A percentile compares a stretch with the other conserved stretches of the same genome.
Evolutionary conservation across 1,139 yeast species (phyloP).

Genomic region (Candida frijolesensis): DNA sequence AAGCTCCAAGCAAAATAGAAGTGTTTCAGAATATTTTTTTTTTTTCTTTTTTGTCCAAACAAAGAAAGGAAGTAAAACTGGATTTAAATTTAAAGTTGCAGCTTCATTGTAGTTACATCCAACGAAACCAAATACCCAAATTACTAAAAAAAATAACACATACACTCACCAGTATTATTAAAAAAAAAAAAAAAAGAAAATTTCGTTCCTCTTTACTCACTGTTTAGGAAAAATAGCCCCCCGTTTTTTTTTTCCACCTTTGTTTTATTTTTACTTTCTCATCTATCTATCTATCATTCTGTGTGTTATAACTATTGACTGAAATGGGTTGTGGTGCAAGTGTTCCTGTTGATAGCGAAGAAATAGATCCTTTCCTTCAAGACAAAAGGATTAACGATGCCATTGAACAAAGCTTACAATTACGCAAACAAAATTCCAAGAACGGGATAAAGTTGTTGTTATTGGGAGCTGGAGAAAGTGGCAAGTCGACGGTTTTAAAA

Average conservation of each 20-base stretch:
- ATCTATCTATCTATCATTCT: background rate
- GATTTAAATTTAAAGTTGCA: background rate
- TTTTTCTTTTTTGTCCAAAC: background rate
- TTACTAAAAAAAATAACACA: background rate
- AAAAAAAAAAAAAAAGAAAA: too few species aligned
- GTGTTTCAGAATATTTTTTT: slow-evolving; percentile 2
- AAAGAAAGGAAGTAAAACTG: background rate
- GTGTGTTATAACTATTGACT: background rate
- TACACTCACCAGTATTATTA: background rate
- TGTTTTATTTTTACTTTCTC: background rate
- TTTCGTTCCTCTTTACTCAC: too few species aligned
- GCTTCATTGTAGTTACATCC: background rate
- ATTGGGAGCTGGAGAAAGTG: slow-evolving; percentile 94
- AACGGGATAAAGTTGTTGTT: slow-evolving; percentile 65
- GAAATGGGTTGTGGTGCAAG: slow-evolving; percentile 72
- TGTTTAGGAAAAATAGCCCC: too few species aligned
- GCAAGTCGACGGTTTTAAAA: slow-evolving; percentile 93
- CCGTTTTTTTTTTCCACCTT: background rate
- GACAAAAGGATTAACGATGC: slow-evolving; percentile 60
- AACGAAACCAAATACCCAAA: background rate
- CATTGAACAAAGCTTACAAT: slow-evolving; percentile 65
- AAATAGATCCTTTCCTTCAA: slow-evolving; percentile 51
- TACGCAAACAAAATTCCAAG: slow-evolving; percentile 50
- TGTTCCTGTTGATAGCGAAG: slow-evolving; percentile 45
- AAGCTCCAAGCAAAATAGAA: background rate